These are phyloP conservation scores for Phoma sp. DNA, from an alignment of 2,329 filamentous ascomycete genomes.

Conservation along the genomic window DNA sequence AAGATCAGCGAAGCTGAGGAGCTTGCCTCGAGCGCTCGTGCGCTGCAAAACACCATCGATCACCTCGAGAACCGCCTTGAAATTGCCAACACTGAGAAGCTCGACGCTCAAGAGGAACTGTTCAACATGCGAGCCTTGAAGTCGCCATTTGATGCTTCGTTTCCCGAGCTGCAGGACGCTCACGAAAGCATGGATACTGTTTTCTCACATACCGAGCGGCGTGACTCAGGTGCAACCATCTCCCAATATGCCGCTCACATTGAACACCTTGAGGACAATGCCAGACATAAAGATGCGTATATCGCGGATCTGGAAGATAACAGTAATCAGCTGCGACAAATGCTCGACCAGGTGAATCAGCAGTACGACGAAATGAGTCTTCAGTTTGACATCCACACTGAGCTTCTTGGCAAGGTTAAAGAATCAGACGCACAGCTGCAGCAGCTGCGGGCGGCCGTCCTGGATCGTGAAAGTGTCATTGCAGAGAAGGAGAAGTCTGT, in stretches of 20 bases:
- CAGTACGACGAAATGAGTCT: conserved; percentile 32
- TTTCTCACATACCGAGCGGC: conserved; percentile 28
- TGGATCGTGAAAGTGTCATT: conserved; percentile 41
- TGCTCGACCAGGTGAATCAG: conserved; percentile 27
- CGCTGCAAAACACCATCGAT: conserved; percentile 46
- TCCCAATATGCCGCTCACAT: conserved; percentile 36
- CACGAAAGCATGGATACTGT: conserved; percentile 40
- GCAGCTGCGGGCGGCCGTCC: conserved; percentile 35
- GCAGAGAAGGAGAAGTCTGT: conserved; percentile 41
- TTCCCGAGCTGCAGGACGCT: conserved; percentile 18
- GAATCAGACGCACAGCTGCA: conserved; percentile 37
- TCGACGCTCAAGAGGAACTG: conserved; percentile 49
- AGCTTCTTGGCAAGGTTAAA: conserved; percentile 35
- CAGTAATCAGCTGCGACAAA: conserved; percentile 24
- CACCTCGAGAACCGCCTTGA: conserved; percentile 49
- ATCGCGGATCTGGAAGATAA: conserved; percentile 33
- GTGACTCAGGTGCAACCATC: conserved; percentile 28
- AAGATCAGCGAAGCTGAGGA: conserved; percentile 36
- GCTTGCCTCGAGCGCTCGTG: conserved; percentile 32
- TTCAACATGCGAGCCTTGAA: conserved; percentile 38
- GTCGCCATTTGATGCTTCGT: conserved; percentile 33
- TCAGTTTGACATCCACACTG: conserved; percentile 37
- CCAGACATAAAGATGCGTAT: conserved; percentile 37
- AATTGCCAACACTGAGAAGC: conserved; percentile 49
- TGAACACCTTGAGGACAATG: conserved; percentile 41